Evolutionary conservation across 805 yeast species (phyloP).

Genomic region (Ascoidea rubescens): DNA sequence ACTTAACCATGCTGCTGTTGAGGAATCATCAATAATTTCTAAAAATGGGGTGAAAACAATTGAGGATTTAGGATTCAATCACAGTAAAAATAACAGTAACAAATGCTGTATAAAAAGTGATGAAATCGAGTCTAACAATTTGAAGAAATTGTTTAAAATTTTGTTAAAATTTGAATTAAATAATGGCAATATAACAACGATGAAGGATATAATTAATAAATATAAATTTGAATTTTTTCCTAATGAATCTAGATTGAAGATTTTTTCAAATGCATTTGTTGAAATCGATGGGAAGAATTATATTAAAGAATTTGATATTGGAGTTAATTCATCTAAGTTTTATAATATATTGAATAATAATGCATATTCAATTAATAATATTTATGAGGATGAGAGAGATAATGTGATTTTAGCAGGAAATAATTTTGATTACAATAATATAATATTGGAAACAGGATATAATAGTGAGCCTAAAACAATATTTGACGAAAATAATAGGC

Average conservation of each 20-base stretch:
- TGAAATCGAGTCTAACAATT: conserved; percentile 17
- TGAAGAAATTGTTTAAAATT: conserved; percentile 35
- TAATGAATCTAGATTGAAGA: conserved; percentile 23
- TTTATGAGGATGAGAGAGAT: neutral
- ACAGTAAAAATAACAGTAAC: neutral
- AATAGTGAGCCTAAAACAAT: neutral
- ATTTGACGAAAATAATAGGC: neutral
- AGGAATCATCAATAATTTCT: neutral
- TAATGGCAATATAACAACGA: conserved; percentile 57
- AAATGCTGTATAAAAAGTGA: neutral
- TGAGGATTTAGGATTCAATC: conserved; percentile 14
- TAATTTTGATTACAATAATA: neutral
- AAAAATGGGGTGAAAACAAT: conserved; percentile 7
- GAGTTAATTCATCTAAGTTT: conserved; percentile 3
- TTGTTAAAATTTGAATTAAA: conserved; percentile 58
- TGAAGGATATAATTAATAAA: conserved; percentile 51
- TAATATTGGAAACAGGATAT: neutral
- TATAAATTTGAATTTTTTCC: conserved; percentile 49
- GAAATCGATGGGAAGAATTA: conserved; percentile 13
- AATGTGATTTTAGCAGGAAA: neutral
- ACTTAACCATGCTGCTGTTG: conserved; percentile 13
- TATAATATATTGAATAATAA: conserved; percentile 2
- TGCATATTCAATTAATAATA: conserved; percentile 1
- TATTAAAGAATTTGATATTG: conserved; percentile 10
- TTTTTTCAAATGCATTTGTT: conserved; percentile 7